Evolutionary conservation across 139 green algal genomes (phyloP), one percentile per base, ranked within the genome.

Genomic region (Tetradesmus obliquus): DNA sequence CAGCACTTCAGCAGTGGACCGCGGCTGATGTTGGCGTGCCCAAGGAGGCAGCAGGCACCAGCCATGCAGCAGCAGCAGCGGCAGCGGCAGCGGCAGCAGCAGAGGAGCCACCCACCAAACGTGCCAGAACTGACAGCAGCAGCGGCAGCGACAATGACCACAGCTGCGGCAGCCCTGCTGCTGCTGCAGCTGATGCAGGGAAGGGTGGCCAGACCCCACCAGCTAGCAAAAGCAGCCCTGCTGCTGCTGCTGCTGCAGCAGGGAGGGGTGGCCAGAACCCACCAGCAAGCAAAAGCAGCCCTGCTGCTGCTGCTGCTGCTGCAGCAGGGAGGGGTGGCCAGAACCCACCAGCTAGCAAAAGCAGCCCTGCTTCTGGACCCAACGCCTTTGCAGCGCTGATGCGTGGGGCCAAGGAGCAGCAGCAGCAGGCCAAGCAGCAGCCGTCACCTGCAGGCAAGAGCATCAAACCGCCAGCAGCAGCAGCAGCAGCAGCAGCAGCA

Each of bases 221-320:
- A 5, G 10, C 55, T 76, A 13, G 22, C 10, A 22, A 12, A 3
- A 55, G 12, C 3, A 51, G 19, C 17, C 55, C 55, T 88, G 83
- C 83, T 57, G n/a, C 76, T 60, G 12, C 57, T 51, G 55, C 24
- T 8, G 94, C 69, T 95, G 95, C 87, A 24, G 57, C 22, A 57
- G 83, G 55, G 17, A 5, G 32, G 32, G 32, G 32, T 45, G 32
- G 32, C 32, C 32, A 45, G 32, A 45, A 45, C 32, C 32, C 32
- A 45, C 32, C 32, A 45, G 32, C n/a, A n/a, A n/a, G n/a, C n/a
- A n/a, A n/a, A n/a, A n/a, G n/a, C 24, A 55, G 57, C 53, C 69
- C 88, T 87, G 79, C 57, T 57, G n/a, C 76, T 60, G 10, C 57
- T 54, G 88, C 32, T 51, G 55, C 24, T 8, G 94, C 69, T 95